Base-by-base conservation (phyloP, 208 protist species). In the Vickermania ingenoplastis region DNA sequence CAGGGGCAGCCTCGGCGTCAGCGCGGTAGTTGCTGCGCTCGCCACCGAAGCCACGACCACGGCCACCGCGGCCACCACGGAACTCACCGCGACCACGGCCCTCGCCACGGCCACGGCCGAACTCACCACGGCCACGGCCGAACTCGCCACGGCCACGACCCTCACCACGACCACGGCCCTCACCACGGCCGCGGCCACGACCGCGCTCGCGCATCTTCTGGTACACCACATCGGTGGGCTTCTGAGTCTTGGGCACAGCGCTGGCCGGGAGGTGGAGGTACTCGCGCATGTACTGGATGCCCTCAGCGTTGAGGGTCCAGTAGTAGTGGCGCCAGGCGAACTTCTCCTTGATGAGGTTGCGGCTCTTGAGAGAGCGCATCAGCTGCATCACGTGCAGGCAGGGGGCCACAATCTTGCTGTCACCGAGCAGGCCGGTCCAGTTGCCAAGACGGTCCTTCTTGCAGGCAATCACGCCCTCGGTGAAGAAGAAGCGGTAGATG, bases 281-380 rank as follows among this genome's bases (percentile, higher is more conserved):
- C 36, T 86, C 75, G 61, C 95, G 84, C 63, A 98, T 80, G 77
- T 96, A 97, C 51, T 86, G 75, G 54, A 98, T 73, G 67, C 95
- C 95, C 54, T 87, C 79, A 57, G 96, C 82, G 72, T 89, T 93
- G 61, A 98, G 86, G 61, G 79, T 91, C 86, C 85, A 97, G 86
- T 98, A 98, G 82, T 90, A 96, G 73, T 97, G 83, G 73, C 86
- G 83, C 92, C 91, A 98, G 58, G 87, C 84, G 65, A 92, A 98
- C 72, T 89, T 75, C 82, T 97, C 89, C 71, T 89, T 91, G 65
- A 98, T 84, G 58, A 94, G 76, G 71, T 74, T 79, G 67, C 86
- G 86, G 79, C 86, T 94, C 78, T 90, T 90, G 65, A 94, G 77
- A 31, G 86, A 94, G 72, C 83, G 82, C 83, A 94, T 90, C 54